A percentile compares a stretch with the other conserved stretches of the same genome.
These are phyloP conservation scores for Copromyces sp. DNA, from an alignment of 495 filamentous ascomycete genomes.

Conservation along the genomic window DNA sequence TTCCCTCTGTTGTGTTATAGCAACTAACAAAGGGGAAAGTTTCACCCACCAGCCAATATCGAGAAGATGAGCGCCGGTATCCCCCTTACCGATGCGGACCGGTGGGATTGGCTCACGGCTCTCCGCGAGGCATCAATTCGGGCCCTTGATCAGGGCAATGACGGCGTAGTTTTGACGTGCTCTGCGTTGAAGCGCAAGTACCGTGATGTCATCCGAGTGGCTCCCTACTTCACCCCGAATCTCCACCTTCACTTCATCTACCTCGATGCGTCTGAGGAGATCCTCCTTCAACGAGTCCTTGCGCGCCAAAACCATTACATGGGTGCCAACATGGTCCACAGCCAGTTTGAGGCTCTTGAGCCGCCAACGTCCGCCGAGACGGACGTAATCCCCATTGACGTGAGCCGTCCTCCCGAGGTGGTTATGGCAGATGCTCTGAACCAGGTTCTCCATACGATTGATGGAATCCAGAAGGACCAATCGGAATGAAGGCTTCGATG, in stretches of 20 bases:
- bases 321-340: slow-evolving; percentile 95
- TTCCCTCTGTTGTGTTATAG: not conserved
- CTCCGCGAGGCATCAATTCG: slow-evolving; percentile 72
- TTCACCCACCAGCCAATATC: slow-evolving; percentile 73
- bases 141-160: slow-evolving; percentile 44
- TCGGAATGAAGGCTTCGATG: not conserved
- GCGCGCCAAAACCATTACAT: slow-evolving; percentile 82
- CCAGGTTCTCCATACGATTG: slow-evolving; percentile 36
- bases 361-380: slow-evolving; percentile 66
- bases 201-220: slow-evolving; percentile 90
- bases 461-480: slow-evolving; percentile 7
- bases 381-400: slow-evolving; percentile 79
- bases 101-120: slow-evolving; percentile 95
- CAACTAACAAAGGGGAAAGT: slow-evolving; percentile 43
- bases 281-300: slow-evolving; percentile 63
- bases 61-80: slow-evolving; percentile 86
- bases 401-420: slow-evolving; percentile 49
- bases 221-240: slow-evolving; percentile 63
- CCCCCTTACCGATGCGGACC: slow-evolving; percentile 86
- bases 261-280: slow-evolving; percentile 63
- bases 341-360: slow-evolving; percentile 79
- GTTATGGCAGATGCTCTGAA: slow-evolving; percentile 57
- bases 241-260: slow-evolving; percentile 90
- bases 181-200: slow-evolving; percentile 95
- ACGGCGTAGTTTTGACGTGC: slow-evolving; percentile 90